A percentile compares a stretch with the other conserved stretches of the same genome.
Conservation (phyloP, 2,329 filamentous ascomycete genomes). For the Ramularia endophylla region DNA sequence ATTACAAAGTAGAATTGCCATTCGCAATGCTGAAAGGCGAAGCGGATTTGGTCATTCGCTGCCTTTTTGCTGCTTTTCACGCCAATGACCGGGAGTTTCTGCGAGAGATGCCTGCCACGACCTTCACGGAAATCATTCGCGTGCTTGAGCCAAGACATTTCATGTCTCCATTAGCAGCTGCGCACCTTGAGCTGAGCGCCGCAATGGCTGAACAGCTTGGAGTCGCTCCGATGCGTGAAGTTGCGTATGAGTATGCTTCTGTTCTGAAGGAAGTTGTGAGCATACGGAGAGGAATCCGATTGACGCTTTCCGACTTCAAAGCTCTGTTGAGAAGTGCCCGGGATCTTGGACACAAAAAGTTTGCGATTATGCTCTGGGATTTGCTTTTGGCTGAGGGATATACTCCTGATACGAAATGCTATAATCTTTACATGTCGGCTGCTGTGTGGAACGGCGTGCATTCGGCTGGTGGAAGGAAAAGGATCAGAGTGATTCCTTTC, state of each 20-base stretch:
- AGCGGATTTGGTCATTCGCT: slow-evolving; percentile 21
- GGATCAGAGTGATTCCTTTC: slow-evolving; percentile 33
- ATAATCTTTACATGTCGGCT: slow-evolving; percentile 50
- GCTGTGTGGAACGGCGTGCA: slow-evolving; percentile 39
- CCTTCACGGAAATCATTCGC: slow-evolving; percentile 59
- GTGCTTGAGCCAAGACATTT: slow-evolving; percentile 55
- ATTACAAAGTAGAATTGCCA: slow-evolving; percentile 20
- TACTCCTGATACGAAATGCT: slow-evolving; percentile 45
- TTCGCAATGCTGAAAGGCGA: slow-evolving; percentile 18
- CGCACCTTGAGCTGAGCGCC: slow-evolving; percentile 48
- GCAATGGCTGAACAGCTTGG: slow-evolving; percentile 40
- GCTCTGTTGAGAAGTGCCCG: slow-evolving; percentile 49
- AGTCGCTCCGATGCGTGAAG: slow-evolving; percentile 31
- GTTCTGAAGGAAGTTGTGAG: slow-evolving; percentile 35
- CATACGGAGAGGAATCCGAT: slow-evolving; percentile 33
- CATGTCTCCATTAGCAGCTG: slow-evolving; percentile 40
- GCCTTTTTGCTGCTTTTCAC: slow-evolving; percentile 21
- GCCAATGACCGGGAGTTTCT: slow-evolving; percentile 26
- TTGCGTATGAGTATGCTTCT: slow-evolving; percentile 36
- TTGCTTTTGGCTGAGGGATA: slow-evolving; percentile 36
- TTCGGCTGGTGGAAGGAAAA: slow-evolving; percentile 35
- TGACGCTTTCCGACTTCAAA: slow-evolving; percentile 46
- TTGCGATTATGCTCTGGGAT: slow-evolving; percentile 45
- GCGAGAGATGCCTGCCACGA: slow-evolving; percentile 44
- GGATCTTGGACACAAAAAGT: slow-evolving; percentile 39